These are phyloP conservation scores for Avena insularis DNA, from an alignment of 176 grass and related monocot genomes.

Conservation along the genomic window DNA sequence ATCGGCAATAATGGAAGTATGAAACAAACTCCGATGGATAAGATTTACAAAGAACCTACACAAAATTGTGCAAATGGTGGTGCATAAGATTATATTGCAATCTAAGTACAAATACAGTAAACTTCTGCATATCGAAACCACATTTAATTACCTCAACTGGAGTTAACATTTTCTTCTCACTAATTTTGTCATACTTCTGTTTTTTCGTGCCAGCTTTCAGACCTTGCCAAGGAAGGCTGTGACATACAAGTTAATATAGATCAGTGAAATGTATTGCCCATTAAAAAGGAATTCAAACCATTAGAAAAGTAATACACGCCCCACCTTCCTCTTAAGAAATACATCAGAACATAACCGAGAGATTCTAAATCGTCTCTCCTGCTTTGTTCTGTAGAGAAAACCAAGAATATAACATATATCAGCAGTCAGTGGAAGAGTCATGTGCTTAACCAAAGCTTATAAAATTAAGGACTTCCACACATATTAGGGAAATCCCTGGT, in stretches of 20 bases:
- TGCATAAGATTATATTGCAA: slow-evolving; percentile 28
- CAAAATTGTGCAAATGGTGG: slow-evolving; percentile 36
- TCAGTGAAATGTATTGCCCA: slow-evolving; percentile 35
- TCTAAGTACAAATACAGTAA: slow-evolving; percentile 14
- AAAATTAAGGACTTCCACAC: background rate
- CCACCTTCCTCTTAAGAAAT: slow-evolving; percentile 91
- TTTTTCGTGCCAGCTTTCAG: slow-evolving; percentile 92
- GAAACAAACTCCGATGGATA: slow-evolving; percentile 82
- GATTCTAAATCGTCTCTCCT: slow-evolving; percentile 92
- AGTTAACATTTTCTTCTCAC: slow-evolving; percentile 97
- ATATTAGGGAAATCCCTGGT: background rate
- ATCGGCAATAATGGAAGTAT: slow-evolving; percentile 97
- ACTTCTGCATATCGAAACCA: slow-evolving; percentile 1
- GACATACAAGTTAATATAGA: slow-evolving; percentile 42
- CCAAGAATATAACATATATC: background rate
- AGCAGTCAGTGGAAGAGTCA: slow-evolving; percentile 25
- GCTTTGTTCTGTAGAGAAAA: slow-evolving; percentile 78
- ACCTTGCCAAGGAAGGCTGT: slow-evolving; percentile 89
- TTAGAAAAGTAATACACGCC: slow-evolving; percentile 42
- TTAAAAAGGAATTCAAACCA: slow-evolving; percentile 35
- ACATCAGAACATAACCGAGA: slow-evolving; percentile 90
- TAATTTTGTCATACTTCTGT: slow-evolving; percentile 94
- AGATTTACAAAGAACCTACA: slow-evolving; percentile 80
- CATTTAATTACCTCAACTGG: slow-evolving; percentile 73
- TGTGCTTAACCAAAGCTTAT: slow-evolving; percentile 5